These are phyloP conservation scores for Purpureocillium lavendulum DNA, from an alignment of 2,329 filamentous ascomycete genomes.

Conservation along the genomic window DNA sequence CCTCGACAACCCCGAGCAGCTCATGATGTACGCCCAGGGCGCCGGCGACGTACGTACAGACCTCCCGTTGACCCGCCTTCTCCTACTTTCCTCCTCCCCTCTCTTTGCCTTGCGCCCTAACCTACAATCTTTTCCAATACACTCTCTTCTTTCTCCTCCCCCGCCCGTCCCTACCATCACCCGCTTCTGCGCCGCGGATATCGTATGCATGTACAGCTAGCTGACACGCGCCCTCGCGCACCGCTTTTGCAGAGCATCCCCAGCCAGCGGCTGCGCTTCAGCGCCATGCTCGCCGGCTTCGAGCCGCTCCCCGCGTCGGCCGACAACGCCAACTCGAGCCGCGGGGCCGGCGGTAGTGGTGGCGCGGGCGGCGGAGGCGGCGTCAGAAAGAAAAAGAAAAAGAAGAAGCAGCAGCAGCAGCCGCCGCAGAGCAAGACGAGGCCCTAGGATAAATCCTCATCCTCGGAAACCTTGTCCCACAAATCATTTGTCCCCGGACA, in stretches of 20 bases:
- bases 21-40: conserved; percentile 51
- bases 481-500: too few relatives aligned
- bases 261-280: conserved; percentile 47
- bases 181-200: too few relatives aligned
- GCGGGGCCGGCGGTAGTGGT: neutral
- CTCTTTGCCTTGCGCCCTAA: neutral
- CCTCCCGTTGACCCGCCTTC: too few relatives aligned
- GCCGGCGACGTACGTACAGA: conserved; percentile 46
- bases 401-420: neutral
- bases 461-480: too few relatives aligned
- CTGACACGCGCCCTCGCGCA: neutral
- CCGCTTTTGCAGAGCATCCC: conserved; percentile 38
- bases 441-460: too few relatives aligned
- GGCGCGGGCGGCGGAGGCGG: neutral
- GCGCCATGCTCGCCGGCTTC: conserved; percentile 45
- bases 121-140: too few relatives aligned
- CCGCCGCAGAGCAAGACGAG: too few relatives aligned
- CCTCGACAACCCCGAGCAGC: conserved; percentile 47
- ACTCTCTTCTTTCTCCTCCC: too few relatives aligned
- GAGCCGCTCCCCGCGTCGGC: conserved; percentile 13
- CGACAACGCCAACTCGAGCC: neutral
- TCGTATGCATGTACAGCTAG: too few relatives aligned
- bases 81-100: neutral
- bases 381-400: neutral
- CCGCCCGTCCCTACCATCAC: neutral